Evolutionary conservation across 202 grass and related monocot species (phyloP).

Genomic region (Carex sylvatica): DNA sequence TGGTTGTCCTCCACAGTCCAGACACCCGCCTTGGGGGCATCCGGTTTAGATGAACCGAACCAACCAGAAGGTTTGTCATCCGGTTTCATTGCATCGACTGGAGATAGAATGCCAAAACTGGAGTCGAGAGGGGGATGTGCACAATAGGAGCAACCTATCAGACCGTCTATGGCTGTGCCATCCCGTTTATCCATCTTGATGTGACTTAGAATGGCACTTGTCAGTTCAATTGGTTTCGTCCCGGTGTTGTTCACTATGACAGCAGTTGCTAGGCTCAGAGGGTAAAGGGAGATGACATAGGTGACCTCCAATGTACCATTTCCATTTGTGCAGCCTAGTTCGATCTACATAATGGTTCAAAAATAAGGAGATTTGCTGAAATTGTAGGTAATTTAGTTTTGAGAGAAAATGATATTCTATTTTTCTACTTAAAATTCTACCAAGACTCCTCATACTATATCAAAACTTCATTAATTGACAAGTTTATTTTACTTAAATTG

Average conservation of each 20-base stretch:
- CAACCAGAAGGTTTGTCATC: conserved; percentile 55
- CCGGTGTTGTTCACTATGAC: conserved; percentile 78
- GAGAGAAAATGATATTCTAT: neutral
- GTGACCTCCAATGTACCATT: conserved; percentile 62
- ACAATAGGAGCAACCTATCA: conserved; percentile 65
- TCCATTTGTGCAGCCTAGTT: conserved; percentile 64
- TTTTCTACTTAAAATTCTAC: neutral
- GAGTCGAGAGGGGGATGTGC: conserved; percentile 56
- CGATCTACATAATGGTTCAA: conserved; percentile 34
- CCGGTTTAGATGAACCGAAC: conserved; percentile 23
- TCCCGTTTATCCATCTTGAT: conserved; percentile 65
- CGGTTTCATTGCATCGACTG: conserved; percentile 69
- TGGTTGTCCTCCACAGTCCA: conserved; percentile 76
- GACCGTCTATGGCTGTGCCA: conserved; percentile 61
- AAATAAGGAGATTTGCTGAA: neutral
- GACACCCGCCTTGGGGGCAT: conserved; percentile 37
- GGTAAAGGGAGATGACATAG: conserved; percentile 81
- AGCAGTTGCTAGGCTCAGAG: conserved; percentile 76
- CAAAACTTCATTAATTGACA: neutral
- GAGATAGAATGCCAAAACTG: conserved; percentile 54
- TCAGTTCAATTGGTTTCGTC: conserved; percentile 58
- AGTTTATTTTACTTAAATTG: neutral
- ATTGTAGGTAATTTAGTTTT: neutral
- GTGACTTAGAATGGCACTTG: conserved; percentile 75
- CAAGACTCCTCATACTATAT: neutral